A percentile compares a stretch with the other conserved stretches of the same genome.
Conservation (phyloP, 108 stramenopile species). For the Asterionellopsis glacialis region DNA sequence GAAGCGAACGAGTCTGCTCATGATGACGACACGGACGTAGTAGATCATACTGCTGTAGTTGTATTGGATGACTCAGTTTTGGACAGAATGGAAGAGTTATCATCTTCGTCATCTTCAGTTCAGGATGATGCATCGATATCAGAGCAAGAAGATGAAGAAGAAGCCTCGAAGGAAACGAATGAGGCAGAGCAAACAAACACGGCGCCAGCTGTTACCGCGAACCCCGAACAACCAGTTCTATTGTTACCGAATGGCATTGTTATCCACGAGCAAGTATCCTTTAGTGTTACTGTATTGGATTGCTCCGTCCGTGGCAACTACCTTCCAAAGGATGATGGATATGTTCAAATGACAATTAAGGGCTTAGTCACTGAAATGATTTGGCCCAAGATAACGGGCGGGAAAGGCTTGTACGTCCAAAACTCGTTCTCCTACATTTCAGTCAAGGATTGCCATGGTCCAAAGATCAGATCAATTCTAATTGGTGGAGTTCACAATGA, state of each 20-base stretch:
- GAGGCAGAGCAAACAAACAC: background rate
- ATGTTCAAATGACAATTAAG: constrained; percentile 49
- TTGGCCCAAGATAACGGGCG: constrained; percentile 54
- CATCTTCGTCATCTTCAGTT: background rate
- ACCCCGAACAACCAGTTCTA: constrained; percentile 38
- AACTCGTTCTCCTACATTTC: constrained; percentile 47
- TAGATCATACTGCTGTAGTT: background rate
- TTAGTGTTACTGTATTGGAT: constrained; percentile 52
- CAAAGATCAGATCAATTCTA: constrained; percentile 17
- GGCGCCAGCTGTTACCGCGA: background rate
- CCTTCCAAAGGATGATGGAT: constrained; percentile 23
- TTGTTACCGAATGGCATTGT: constrained; percentile 56
- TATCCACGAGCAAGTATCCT: constrained; percentile 56
- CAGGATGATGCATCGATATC: background rate
- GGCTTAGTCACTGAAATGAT: constrained; percentile 67
- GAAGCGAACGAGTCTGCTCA: too few species aligned
- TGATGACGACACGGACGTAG: background rate
- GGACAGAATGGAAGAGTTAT: background rate
- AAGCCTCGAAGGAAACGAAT: constrained; percentile 1
- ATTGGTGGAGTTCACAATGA: constrained; percentile 30
- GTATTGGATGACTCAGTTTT: background rate
- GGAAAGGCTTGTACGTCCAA: constrained; percentile 60
- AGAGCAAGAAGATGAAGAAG: background rate
- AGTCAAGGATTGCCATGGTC: constrained; percentile 25
- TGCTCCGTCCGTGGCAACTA: constrained; percentile 42